A percentile compares a stretch with the other conserved stretches of the same genome.
Conservation (phyloP, 2,329 filamentous ascomycete species). For the Colletotrichum scovillei region DNA sequence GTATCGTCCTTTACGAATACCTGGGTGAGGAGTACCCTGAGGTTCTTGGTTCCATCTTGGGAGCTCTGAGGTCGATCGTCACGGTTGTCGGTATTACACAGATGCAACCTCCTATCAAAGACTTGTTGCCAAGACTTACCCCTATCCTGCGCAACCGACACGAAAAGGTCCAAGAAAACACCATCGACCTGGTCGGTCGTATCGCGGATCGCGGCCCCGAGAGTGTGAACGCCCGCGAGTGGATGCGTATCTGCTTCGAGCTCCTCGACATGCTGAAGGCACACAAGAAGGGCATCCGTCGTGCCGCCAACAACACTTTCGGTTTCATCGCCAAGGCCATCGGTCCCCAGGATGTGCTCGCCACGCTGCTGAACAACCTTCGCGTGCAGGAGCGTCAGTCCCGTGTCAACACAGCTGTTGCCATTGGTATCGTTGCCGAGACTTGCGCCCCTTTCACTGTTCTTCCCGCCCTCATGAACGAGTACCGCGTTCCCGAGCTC, state of each 20-base stretch:
- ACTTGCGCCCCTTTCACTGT: slow-evolving; percentile 99
- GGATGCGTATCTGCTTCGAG: slow-evolving; percentile 99
- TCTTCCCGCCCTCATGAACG: slow-evolving; percentile 98
- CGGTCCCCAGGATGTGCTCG: slow-evolving; percentile 95
- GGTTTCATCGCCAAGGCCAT: slow-evolving; percentile 99
- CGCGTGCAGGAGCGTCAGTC: slow-evolving; percentile 98
- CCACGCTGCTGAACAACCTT: slow-evolving; percentile 95
- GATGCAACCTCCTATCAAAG: slow-evolving; percentile 98
- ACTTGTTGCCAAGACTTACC: slow-evolving; percentile 91
- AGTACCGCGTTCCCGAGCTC: slow-evolving; percentile 97
- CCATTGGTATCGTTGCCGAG: slow-evolving; percentile 98
- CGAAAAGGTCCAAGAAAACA: slow-evolving; percentile 99
- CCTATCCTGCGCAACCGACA: slow-evolving; percentile 98
- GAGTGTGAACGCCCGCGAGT: slow-evolving; percentile 95
- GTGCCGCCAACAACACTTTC: slow-evolving; percentile 99
- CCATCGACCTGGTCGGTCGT: slow-evolving; percentile 96
- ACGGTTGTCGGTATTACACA: slow-evolving; percentile 97
- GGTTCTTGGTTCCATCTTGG: slow-evolving; percentile 95
- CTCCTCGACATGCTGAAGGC: slow-evolving; percentile 99
- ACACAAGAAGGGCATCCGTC: slow-evolving; percentile 98
- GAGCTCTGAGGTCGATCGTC: slow-evolving; percentile 94
- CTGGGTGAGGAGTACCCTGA: slow-evolving; percentile 98
- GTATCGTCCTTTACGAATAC: slow-evolving; percentile 96
- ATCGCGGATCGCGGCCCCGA: slow-evolving; percentile 97
- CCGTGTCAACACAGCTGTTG: slow-evolving; percentile 97